These are phyloP conservation scores for Dothistroma pini DNA, from an alignment of 2,329 filamentous ascomycete species.

Conservation along the genomic window DNA sequence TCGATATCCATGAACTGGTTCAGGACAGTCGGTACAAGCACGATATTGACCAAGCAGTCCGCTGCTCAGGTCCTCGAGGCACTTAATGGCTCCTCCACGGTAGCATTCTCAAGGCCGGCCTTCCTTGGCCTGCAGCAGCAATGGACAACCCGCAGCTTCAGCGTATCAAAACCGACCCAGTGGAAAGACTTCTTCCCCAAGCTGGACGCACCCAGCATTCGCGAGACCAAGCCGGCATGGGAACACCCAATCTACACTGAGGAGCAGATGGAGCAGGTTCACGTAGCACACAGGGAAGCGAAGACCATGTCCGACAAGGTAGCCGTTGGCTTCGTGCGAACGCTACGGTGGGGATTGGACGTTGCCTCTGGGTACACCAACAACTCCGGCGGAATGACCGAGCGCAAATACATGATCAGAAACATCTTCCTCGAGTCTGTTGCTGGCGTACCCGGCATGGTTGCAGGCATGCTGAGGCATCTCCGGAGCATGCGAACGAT, in stretches of 20 bases:
- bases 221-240: slow-evolving; percentile 48
- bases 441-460: slow-evolving; percentile 94
- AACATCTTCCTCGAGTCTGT: slow-evolving; percentile 87
- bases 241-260: slow-evolving; percentile 61
- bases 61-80: slow-evolving; percentile 38
- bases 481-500: slow-evolving; percentile 77
- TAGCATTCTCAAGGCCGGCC: slow-evolving; percentile 31
- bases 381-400: slow-evolving; percentile 63
- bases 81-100: slow-evolving; percentile 33
- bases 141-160: slow-evolving; percentile 38
- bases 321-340: slow-evolving; percentile 71
- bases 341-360: slow-evolving; percentile 78
- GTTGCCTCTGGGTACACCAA: slow-evolving; percentile 69
- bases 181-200: slow-evolving; percentile 48
- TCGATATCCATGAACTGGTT: slow-evolving; percentile 27
- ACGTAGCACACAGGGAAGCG: slow-evolving; percentile 71
- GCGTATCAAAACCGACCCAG: slow-evolving; percentile 34
- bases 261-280: slow-evolving; percentile 71
- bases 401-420: slow-evolving; percentile 82
- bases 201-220: slow-evolving; percentile 43
- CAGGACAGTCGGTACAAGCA: slow-evolving; percentile 23
- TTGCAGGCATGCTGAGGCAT: slow-evolving; percentile 90
- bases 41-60: slow-evolving; percentile 36
- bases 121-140: slow-evolving; percentile 35
- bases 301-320: slow-evolving; percentile 71